These are phyloP conservation scores for Phytophthora ohioensis DNA, from an alignment of 352 stramenopile genomes.

Conservation along the genomic window DNA sequence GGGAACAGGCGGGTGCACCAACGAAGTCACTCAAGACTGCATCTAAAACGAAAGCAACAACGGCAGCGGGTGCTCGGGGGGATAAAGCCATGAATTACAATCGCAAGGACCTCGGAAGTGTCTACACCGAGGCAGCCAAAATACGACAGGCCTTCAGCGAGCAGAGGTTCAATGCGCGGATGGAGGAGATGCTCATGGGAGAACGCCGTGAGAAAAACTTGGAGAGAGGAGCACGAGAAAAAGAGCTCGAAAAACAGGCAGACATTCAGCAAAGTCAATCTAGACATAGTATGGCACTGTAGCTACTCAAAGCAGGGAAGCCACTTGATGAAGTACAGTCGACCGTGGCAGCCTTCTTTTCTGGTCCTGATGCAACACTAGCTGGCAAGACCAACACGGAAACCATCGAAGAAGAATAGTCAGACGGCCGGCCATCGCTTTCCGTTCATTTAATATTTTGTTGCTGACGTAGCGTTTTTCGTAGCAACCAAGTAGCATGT, in stretches of 20 bases:
- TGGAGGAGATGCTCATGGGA: not conserved
- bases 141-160: conserved; percentile 3
- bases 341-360: not conserved
- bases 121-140: conserved; percentile 11
- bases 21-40: not conserved
- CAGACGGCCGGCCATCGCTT: too few relatives aligned
- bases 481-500: too few relatives aligned
- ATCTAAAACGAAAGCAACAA: not conserved
- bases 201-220: not conserved
- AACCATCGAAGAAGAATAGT: not conserved
- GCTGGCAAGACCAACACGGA: not conserved
- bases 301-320: not conserved
- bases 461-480: too few relatives aligned
- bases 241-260: not conserved
- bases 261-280: not conserved
- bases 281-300: not conserved
- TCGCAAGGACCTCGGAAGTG: conserved; percentile 10
- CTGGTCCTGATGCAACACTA: not conserved
- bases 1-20: not conserved
- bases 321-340: not conserved
- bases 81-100: conserved; percentile 10
- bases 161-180: not conserved
- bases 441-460: too few relatives aligned
- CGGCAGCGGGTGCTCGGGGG: not conserved
- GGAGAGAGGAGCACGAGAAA: not conserved